phyloP scores from a whole-genome alignment of 768 basidiomycete genomes.

The Dentipellis sp. region DNA sequence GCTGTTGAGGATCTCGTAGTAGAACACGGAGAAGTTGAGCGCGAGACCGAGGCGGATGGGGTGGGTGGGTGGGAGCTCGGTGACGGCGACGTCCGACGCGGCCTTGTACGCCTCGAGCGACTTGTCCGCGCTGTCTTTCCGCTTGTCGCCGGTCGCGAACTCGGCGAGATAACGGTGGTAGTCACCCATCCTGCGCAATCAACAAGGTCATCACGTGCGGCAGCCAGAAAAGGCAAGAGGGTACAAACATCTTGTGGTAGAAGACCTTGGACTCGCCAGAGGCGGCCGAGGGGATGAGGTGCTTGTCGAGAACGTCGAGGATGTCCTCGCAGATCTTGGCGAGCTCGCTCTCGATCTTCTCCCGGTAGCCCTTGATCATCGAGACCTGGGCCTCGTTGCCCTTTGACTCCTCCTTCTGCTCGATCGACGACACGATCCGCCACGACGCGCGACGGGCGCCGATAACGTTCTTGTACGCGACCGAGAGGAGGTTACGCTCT shows the following conservation, averaged over 20 bases:
- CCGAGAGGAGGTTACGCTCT: conserved; percentile 95
- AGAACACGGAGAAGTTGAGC: conserved; percentile 99
- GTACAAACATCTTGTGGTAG: conserved; percentile 98
- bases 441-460: conserved; percentile 97
- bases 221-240: neutral
- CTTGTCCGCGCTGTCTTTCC: conserved; percentile 95
- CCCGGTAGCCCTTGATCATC: conserved; percentile 97
- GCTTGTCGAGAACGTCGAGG: conserved; percentile 93
- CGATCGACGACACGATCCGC: conserved; percentile 97
- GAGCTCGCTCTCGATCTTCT: conserved; percentile 95
- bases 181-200: conserved; percentile 81
- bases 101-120: conserved; percentile 97
- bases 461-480: conserved; percentile 99
- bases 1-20: conserved; percentile 99
- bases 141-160: conserved; percentile 96
- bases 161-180: conserved; percentile 99
- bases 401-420: conserved; percentile 99
- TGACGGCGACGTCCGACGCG: conserved; percentile 93
- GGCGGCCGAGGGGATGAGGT: conserved; percentile 94
- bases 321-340: conserved; percentile 99
- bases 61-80: conserved; percentile 91
- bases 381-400: conserved; percentile 92
- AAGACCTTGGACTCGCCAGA: conserved; percentile 98
- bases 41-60: conserved; percentile 98
- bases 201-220: neutral